phyloP scores from a whole-genome alignment of 2,329 filamentous ascomycete genomes.

The Arthrobotrys conoides region DNA sequence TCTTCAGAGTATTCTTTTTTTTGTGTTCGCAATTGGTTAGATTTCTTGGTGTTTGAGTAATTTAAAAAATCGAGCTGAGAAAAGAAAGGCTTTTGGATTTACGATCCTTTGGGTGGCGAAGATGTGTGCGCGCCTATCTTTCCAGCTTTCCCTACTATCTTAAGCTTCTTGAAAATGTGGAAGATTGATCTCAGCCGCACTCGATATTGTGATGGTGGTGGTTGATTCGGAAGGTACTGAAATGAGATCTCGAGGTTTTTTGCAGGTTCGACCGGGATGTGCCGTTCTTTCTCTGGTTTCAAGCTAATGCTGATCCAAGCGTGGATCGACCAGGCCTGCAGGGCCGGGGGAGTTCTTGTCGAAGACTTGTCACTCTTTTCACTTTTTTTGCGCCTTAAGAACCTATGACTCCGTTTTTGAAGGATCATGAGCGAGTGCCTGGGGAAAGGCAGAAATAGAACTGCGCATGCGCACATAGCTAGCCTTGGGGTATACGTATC shows the following conservation, averaged over 20 bases:
- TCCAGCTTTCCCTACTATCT: background rate
- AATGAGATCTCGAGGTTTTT: conserved; percentile 12
- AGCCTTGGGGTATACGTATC: background rate
- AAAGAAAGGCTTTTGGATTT: too few species aligned
- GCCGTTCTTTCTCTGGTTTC: conserved; percentile 16
- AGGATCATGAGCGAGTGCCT: background rate
- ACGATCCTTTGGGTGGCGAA: background rate
- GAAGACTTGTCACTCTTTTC: background rate
- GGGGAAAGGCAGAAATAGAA: background rate
- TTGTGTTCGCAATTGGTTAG: background rate
- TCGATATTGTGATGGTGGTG: background rate
- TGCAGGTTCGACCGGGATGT: conserved; percentile 15
- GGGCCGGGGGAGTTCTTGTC: background rate
- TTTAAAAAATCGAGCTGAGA: background rate
- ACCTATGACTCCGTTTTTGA: background rate
- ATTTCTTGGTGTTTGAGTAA: background rate
- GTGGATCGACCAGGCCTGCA: background rate
- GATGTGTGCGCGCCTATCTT: background rate
- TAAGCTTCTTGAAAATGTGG: background rate
- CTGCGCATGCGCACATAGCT: background rate
- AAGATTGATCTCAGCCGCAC: conserved; percentile 9
- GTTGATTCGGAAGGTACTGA: conserved; percentile 17
- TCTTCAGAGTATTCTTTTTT: too few species aligned
- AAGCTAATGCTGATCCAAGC: conserved; percentile 19
- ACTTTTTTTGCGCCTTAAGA: too few species aligned